Evolutionary conservation across 306 rosid species (phyloP), one percentile per base, ranked within the genome.

Genomic region (Castanea sativa): DNA sequence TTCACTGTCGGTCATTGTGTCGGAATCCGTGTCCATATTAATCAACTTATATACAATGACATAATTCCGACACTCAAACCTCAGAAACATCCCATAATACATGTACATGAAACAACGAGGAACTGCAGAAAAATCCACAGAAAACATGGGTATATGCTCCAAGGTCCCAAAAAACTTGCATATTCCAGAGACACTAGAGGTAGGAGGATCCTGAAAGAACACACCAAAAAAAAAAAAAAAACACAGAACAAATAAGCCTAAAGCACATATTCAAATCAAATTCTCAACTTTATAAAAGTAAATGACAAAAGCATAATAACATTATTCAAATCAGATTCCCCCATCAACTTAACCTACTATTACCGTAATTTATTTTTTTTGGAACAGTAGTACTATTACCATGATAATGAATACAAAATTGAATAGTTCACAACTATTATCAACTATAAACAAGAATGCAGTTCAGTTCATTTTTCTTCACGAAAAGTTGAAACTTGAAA

Each of bases 71-170:
- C 69, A 72, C 57, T 69, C 30, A 30, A 71, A 85, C 83, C 85
- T 88, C 18, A 83, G 77, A 74, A 77, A 63, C 79, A 89, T 72
- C 30, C 52, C 25, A 64, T 80, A 82, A 68, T 87, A 90, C 87
- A 91, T 77, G 76, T 38, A n/a, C 82, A 75, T 75, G 72, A 89
- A 94, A 82, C 83, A 87, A 19, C 38, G 70, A 76, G 97, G 98
- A 83, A 89, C 61, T 6, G 97, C 94, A 55, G 98, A 87, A 82
- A 89, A 92, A 82, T 92, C 92, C 53, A 94, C 82, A 73, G 79
- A 81, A 78, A 94, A 91, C 83, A 90, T 61, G 14, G 97, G 93
- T 57, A 75, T 52, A n/a, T 56, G 79, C 74, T 41, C 53, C 30
- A 6, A 15, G 61, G 82, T 67, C 79, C 89, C 93, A 75, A 81